phyloP scores from a whole-genome alignment of 441 rosid species.

The Capsella rubella region DNA sequence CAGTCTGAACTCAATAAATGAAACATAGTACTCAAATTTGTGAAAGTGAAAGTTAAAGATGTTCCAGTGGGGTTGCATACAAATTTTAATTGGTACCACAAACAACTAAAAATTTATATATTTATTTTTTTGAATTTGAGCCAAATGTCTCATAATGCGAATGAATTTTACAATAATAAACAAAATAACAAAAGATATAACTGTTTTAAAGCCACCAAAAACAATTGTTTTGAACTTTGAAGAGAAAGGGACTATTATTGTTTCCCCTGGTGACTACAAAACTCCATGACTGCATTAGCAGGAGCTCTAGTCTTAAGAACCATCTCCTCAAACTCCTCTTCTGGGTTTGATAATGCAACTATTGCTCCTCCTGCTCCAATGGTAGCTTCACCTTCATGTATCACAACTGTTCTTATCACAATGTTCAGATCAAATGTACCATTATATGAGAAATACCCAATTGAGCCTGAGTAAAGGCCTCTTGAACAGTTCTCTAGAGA shows the following conservation, averaged over 20 bases:
- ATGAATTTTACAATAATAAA: not conserved
- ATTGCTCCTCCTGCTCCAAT: constrained; percentile 97
- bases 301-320: constrained; percentile 80
- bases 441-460: constrained; percentile 86
- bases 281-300: constrained; percentile 71
- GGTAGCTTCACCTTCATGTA: constrained; percentile 87
- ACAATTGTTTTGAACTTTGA: not conserved
- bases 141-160: not conserved
- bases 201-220: not conserved
- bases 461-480: constrained; percentile 91
- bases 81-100: not conserved
- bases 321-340: constrained; percentile 93
- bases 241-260: not conserved
- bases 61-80: not conserved
- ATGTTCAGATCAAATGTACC: constrained; percentile 90
- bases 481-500: constrained; percentile 82
- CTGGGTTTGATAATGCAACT: constrained; percentile 79
- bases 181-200: not conserved
- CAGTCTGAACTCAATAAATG: constrained; percentile 13
- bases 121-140: too few relatives aligned
- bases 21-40: constrained; percentile 29
- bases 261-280: constrained; percentile 36
- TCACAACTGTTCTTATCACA: constrained; percentile 85
- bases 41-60: constrained; percentile 23
- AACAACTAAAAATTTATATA: too few relatives aligned